These are phyloP conservation scores for Colletotrichum liriopes DNA, from an alignment of 2,329 filamentous ascomycete genomes.

Conservation along the genomic window DNA sequence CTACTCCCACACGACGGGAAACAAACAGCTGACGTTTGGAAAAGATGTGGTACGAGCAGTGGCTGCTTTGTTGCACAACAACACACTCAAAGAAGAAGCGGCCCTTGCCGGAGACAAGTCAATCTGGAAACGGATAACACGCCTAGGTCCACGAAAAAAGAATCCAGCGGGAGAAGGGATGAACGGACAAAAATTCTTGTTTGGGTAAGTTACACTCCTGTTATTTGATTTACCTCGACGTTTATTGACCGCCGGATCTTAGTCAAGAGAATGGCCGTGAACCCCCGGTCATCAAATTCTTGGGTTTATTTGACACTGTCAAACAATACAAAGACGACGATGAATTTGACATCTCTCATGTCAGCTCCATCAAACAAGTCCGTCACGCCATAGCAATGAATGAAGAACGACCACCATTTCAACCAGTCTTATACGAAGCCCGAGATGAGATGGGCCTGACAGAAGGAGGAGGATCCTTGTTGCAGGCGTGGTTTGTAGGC, in stretches of 20 bases:
- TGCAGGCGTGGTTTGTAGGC: constrained; percentile 59
- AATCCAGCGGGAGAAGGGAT: not conserved
- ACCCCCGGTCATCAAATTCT: constrained; percentile 53
- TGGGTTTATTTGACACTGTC: constrained; percentile 57
- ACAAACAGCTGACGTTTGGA: not conserved
- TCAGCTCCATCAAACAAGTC: constrained; percentile 53
- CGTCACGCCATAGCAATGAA: constrained; percentile 58
- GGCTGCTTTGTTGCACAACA: constrained; percentile 51
- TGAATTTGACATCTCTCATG: constrained; percentile 50
- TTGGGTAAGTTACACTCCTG: not conserved
- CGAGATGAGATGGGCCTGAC: constrained; percentile 44
- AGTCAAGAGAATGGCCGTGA: constrained; percentile 40
- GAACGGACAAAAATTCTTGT: not conserved
- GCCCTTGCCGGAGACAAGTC: constrained; percentile 3
- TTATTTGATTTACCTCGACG: not conserved
- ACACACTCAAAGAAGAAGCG: not conserved
- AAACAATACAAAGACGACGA: constrained; percentile 48
- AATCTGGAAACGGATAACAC: constrained; percentile 12
- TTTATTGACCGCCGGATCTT: not conserved
- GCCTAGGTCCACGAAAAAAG: not conserved
- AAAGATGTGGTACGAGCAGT: constrained; percentile 55
- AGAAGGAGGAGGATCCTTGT: constrained; percentile 46
- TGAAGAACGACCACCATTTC: constrained; percentile 51
- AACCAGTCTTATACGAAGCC: not conserved
- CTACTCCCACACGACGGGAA: fast-evolving